A percentile compares a stretch with the other conserved stretches of the same genome.
These are phyloP conservation scores for Silene conica DNA, from an alignment of 148 eudicot genomes.

Conservation along the genomic window DNA sequence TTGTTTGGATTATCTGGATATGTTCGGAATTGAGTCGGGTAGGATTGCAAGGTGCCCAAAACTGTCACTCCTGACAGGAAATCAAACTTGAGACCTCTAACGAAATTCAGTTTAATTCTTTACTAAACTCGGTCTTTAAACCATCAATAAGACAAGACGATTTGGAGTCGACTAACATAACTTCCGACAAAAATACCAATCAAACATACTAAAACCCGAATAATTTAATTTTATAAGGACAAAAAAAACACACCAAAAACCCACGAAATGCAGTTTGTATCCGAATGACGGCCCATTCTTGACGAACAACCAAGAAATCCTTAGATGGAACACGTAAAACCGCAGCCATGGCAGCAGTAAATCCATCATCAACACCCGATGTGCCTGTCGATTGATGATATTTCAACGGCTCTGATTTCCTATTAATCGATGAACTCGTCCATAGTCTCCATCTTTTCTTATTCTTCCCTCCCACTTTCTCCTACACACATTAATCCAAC, in stretches of 20 bases:
- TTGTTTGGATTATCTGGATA: too few species aligned
- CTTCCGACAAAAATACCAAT: neutral
- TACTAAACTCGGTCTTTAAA: too few species aligned
- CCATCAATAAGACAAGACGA: too few species aligned
- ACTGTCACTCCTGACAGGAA: too few species aligned
- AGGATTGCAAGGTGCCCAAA: too few species aligned
- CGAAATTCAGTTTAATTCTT: too few species aligned
- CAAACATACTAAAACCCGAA: neutral
- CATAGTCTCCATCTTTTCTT: conserved; percentile 75
- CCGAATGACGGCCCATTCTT: conserved; percentile 88
- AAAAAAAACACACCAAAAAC: conserved; percentile 47
- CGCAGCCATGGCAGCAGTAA: conserved; percentile 77
- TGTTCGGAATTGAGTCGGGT: too few species aligned
- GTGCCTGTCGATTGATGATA: conserved; percentile 19
- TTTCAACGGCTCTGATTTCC: conserved; percentile 42
- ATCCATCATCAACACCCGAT: conserved; percentile 31
- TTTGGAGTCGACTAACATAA: too few species aligned
- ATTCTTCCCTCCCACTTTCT: conserved; percentile 48
- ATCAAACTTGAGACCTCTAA: neutral
- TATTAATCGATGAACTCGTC: conserved; percentile 48
- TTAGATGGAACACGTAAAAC: conserved; percentile 68
- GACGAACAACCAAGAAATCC: conserved; percentile 58
- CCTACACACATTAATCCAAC: conserved; percentile 32
- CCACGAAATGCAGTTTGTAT: conserved; percentile 86
- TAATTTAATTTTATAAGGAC: neutral